Evolutionary conservation across 257 asterid species (phyloP).

Genomic region (Salvia rosmarinus): DNA sequence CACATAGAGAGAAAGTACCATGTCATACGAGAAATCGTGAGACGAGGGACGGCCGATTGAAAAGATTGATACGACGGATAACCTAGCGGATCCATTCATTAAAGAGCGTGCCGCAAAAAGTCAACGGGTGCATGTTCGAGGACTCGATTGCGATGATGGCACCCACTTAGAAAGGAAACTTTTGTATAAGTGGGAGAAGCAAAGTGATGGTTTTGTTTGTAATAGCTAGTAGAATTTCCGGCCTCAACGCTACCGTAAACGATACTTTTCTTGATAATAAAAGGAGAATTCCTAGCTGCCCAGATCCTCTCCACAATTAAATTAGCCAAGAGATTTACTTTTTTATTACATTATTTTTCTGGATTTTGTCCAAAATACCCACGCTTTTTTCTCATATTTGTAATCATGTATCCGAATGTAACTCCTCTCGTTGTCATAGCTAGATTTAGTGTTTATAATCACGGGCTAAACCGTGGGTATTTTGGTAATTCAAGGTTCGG

Average conservation of each 20-base stretch:
- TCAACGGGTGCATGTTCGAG: too few relatives aligned
- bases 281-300: conserved; percentile 82
- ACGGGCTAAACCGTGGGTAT: conserved; percentile 72
- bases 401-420: not conserved
- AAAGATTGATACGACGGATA: too few relatives aligned
- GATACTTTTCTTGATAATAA: conserved; percentile 55
- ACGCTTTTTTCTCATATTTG: conserved; percentile 56
- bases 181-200: too few relatives aligned
- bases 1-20: too few relatives aligned
- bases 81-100: too few relatives aligned
- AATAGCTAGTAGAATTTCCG: conserved; percentile 39
- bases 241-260: conserved; percentile 34
- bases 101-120: too few relatives aligned
- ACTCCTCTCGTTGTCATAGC: not conserved
- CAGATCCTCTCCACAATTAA: conserved; percentile 97
- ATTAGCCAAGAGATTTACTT: conserved; percentile 37
- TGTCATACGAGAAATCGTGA: too few relatives aligned
- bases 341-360: conserved; percentile 21
- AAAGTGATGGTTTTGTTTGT: too few relatives aligned
- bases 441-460: not conserved
- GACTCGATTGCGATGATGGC: too few relatives aligned
- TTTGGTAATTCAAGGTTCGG: conserved; percentile 56
- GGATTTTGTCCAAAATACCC: conserved; percentile 68
- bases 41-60: too few relatives aligned
- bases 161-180: too few relatives aligned